These are phyloP conservation scores for Epichloe gansuensis DNA, from an alignment of 2,329 filamentous ascomycete species.

Conservation along the genomic window DNA sequence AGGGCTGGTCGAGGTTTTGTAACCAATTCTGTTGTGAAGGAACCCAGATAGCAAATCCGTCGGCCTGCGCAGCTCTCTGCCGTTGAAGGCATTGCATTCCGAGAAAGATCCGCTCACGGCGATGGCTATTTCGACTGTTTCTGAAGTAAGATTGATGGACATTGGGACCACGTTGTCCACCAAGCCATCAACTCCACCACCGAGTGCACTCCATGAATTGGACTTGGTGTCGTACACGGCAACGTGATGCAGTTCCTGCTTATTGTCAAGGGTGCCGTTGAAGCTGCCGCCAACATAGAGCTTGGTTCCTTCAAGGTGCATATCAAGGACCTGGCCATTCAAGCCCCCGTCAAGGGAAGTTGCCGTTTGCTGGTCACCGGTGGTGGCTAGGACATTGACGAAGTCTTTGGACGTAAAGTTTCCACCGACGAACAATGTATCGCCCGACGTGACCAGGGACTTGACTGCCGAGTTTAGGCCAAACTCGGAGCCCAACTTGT, in stretches of 20 bases:
- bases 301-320: constrained; percentile 52
- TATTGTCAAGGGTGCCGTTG: constrained; percentile 53
- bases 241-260: constrained; percentile 58
- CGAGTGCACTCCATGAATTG: constrained; percentile 65
- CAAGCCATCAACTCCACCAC: constrained; percentile 71
- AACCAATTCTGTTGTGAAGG: constrained; percentile 80
- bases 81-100: constrained; percentile 55
- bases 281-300: constrained; percentile 83
- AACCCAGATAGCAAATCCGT: constrained; percentile 86
- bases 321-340: constrained; percentile 62
- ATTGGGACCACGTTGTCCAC: constrained; percentile 67
- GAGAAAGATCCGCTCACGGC: constrained; percentile 72
- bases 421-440: constrained; percentile 65
- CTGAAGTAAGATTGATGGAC: constrained; percentile 61
- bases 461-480: constrained; percentile 55
- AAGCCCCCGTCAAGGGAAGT: constrained; percentile 59
- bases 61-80: constrained; percentile 45
- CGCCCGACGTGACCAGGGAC: constrained; percentile 51
- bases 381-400: constrained; percentile 67
- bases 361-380: constrained; percentile 45
- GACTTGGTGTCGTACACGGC: constrained; percentile 61
- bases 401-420: constrained; percentile 63
- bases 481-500: constrained; percentile 63
- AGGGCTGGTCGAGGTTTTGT: constrained; percentile 56
- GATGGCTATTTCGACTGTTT: constrained; percentile 59